Evolutionary conservation across 352 stramenopile species (phyloP), one percentile per base, ranked within the genome.

Genomic region (Phytophthora cryptogea): DNA sequence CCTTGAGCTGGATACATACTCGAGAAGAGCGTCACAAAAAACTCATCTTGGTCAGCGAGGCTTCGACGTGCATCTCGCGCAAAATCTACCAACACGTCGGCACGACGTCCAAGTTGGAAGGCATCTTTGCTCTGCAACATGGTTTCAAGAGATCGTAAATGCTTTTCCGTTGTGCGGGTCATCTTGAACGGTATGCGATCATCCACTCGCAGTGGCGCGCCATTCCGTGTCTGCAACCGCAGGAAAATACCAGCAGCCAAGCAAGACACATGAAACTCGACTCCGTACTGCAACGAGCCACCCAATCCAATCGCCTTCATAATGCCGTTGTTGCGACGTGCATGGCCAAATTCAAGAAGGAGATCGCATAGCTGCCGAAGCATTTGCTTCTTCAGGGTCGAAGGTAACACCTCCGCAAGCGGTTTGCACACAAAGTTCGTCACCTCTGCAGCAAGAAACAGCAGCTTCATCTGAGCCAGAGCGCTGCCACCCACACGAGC

Each of bases 261-360:
- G n/a, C 80, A 83, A 5, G 70, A 78, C 14, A 91, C 79, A 50
- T 95, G 87, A 58, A 94, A 93, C 55, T 94, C 85, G 13, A 90
- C 68, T 14, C 77, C 76, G 59, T 90, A 86, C 57, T 86, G 80
- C 36, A 94, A 70, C 2, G 85, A 85, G 0, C 85, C 84, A 20
- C 81, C 82, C 3, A 94, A 84, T 32, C 84, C 84, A 40, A 94
- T 94, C 1, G 83, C 85, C 60, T 92, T 92, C 85, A 94, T 94
- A 61, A 94, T 80, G 1, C 85, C 85, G 26, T 90, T 86, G 59
- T 94, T 83, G 35, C 78, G 82, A 33, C 85, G 75, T 7, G 82
- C 79, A 32, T 94, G 76, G 5, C 85, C 85, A 40, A 90, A 58
- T 41, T 70, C 60, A 2, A 94, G 66, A 49, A 94, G 66, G 4